Conservation (phyloP, 2,329 filamentous ascomycete species). For the Alternaria postmessia region DNA sequence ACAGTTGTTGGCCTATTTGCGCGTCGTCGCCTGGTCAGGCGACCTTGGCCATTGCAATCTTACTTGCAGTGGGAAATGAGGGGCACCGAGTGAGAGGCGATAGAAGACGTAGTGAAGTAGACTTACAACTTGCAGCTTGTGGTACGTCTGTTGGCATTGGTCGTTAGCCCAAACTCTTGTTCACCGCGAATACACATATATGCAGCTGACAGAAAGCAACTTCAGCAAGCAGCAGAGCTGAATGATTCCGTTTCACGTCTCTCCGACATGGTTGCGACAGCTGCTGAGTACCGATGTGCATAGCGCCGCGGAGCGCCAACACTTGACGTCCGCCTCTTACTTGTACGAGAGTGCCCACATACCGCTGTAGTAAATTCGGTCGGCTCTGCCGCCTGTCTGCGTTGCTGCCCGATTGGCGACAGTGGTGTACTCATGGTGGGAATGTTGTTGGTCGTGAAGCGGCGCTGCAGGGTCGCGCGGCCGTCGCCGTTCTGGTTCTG, state of each 20-base stretch:
- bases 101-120: slow-evolving; percentile 35
- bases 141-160: slow-evolving; percentile 62
- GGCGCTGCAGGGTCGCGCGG: slow-evolving; percentile 81
- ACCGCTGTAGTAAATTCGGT: slow-evolving; percentile 63
- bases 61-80: slow-evolving; percentile 13
- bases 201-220: slow-evolving; percentile 4
- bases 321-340: slow-evolving; percentile 5
- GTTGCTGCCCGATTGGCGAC: slow-evolving; percentile 64
- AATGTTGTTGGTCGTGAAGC: slow-evolving; percentile 90
- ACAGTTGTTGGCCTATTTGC: slow-evolving; percentile 14
- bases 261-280: slow-evolving; percentile 2
- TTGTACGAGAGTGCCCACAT: slow-evolving; percentile 40
- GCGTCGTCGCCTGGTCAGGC: slow-evolving; percentile 14
- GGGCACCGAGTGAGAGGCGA: slow-evolving; percentile 17
- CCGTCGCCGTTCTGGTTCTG: slow-evolving; percentile 65
- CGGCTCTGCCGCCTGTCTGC: slow-evolving; percentile 62
- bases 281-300: slow-evolving; percentile 3
- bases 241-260: background rate
- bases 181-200: slow-evolving; percentile 27
- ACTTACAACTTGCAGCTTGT: slow-evolving; percentile 80
- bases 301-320: slow-evolving; percentile 7
- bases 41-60: slow-evolving; percentile 22
- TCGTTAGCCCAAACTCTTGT: slow-evolving; percentile 39
- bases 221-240: background rate
- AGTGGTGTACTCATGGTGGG: slow-evolving; percentile 78